Percentiles rank a stretch among this genome's conserved stretches.
These are phyloP conservation scores for Curvularia verruculosa DNA, from an alignment of 2,329 filamentous ascomycete genomes.

Conservation along the genomic window DNA sequence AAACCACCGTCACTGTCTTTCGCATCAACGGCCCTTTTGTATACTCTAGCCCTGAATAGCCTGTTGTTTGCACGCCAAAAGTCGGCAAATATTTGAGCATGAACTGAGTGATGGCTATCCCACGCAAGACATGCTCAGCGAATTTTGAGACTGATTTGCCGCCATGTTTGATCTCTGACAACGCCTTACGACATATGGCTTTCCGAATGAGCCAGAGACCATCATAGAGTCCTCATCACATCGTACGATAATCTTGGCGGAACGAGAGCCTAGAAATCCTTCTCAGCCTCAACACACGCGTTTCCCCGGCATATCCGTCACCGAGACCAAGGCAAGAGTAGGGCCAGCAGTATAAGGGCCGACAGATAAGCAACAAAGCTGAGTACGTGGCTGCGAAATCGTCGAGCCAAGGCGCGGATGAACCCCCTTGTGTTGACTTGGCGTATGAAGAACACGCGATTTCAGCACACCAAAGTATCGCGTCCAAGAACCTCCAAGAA, in stretches of 20 bases:
- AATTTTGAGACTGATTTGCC: background rate
- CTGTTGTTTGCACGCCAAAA: background rate
- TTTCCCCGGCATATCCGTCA: background rate
- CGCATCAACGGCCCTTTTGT: background rate
- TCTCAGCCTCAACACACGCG: background rate
- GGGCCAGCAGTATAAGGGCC: background rate
- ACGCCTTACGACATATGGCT: background rate
- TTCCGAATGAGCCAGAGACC: background rate
- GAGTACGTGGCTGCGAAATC: background rate
- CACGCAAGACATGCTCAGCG: background rate
- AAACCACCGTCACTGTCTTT: background rate
- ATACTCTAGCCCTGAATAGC: background rate
- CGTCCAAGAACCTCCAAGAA: background rate
- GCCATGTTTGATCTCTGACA: background rate
- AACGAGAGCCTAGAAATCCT: background rate
- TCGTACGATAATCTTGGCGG: background rate
- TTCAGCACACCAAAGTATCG: background rate
- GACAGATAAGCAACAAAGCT: background rate
- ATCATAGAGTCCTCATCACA: background rate
- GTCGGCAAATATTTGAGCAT: background rate
- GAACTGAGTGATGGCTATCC: background rate
- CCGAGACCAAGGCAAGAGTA: background rate
- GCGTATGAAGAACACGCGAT: background rate
- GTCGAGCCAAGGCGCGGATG: background rate
- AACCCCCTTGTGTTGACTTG: constrained; percentile 1